Base-by-base conservation (phyloP, 345 rosid genomes). In the Euphorbia pulcherrima region DNA sequence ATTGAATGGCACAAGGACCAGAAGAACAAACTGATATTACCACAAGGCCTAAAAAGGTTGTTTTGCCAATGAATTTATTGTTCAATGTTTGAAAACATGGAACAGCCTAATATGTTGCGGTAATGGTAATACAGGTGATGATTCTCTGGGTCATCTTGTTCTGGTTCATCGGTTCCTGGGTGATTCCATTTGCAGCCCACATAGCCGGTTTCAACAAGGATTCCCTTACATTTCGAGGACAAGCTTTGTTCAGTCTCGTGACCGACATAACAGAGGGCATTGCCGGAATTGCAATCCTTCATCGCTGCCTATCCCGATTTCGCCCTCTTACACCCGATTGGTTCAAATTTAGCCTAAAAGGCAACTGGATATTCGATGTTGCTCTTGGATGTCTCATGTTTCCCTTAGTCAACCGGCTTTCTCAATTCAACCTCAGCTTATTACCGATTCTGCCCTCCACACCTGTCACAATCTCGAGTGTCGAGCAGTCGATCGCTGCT, bases 91-190 rank as follows among this genome's bases (percentile, higher is more conserved):
- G n/a, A n/a, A n/a, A n/a, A n/a, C n/a, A n/a, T 30, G 23, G 30
- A 44, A 54, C 56, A 2, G 53, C 18, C 16, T 27, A 14, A 61
- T 53, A 53, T 23, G 0, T 33, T 14, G 2, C 29, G 37, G 28
- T 68, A n/a, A n/a, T n/a, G n/a, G n/a, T n/a, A 52, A 58, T 70
- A 74, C 88, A 95, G 97, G 99, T 95, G 60, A 95, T 88, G 97
- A 84, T 92, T 77, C 83, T 92, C 13, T 88, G 99, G 99, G 96
- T 90, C 69, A 87, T 88, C 11, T 86, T 97, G 9, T 92, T 94
- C 80, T 94, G 99, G 97, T 90, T 92, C 73, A 88, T 90, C 69
- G 99, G 97, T 0, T 90, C 99, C 62, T 95, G 97, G 99, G 78
- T 88, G 84, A 82, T 92, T 62, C 99, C 97, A 12, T 92, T 90